Evolutionary conservation across 2,329 filamentous ascomycete genomes (phyloP).

Genomic region (Cryphonectria carpinicola): DNA sequence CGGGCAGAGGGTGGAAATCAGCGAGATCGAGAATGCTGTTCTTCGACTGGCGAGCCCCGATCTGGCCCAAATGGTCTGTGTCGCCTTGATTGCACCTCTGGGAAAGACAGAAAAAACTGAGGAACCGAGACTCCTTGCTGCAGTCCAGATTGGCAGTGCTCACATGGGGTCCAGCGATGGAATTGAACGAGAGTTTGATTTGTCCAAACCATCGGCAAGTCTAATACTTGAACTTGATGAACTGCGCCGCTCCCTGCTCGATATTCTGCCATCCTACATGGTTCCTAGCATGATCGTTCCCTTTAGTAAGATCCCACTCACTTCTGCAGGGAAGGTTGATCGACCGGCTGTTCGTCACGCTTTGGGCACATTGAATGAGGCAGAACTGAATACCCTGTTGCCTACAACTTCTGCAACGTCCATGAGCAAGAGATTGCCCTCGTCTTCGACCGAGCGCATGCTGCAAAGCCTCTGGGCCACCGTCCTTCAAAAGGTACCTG

Average conservation of each 20-base stretch:
- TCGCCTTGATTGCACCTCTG: not conserved
- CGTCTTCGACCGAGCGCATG: conserved; percentile 44
- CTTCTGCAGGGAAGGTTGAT: conserved; percentile 35
- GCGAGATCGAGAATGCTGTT: not conserved
- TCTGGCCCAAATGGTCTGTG: not conserved
- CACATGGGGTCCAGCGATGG: not conserved
- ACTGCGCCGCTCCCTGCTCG: not conserved
- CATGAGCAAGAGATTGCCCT: conserved; percentile 11
- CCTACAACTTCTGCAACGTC: not conserved
- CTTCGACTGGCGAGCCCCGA: not conserved
- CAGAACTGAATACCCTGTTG: not conserved
- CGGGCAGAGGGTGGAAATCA: conserved; percentile 8
- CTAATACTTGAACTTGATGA: conserved; percentile 3
- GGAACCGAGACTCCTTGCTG: not conserved
- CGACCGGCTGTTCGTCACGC: not conserved
- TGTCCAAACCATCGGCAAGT: not conserved
- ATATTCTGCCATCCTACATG: conserved; percentile 12
- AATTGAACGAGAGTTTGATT: not conserved
- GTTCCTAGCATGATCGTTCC: conserved; percentile 34
- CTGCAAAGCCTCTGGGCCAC: conserved; percentile 41
- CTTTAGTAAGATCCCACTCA: conserved; percentile 30
- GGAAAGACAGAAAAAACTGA: not conserved
- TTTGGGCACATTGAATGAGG: not conserved
- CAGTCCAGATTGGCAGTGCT: not conserved
- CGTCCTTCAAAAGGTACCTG: conserved; percentile 21